Percentiles rank a stretch among this genome's conserved stretches.
phyloP scores from a whole-genome alignment of 257 asterid genomes.

The Salvia miltiorrhiza region DNA sequence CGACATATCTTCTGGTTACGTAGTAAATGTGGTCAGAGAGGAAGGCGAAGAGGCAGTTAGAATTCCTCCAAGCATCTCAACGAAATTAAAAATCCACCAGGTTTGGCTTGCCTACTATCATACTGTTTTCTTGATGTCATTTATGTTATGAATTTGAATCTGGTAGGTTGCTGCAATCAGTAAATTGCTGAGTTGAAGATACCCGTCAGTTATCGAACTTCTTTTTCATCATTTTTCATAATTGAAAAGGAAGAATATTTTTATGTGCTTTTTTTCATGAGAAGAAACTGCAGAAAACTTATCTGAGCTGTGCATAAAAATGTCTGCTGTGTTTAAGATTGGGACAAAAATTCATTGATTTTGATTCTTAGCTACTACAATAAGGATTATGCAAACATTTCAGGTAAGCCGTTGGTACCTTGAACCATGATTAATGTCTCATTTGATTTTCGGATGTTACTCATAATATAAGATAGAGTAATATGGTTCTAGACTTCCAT shows the following conservation, averaged over 20 bases:
- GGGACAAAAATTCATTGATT: background rate
- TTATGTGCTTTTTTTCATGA: constrained; percentile 1
- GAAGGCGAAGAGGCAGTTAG: constrained; percentile 94
- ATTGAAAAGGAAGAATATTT: no score
- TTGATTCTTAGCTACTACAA: constrained; percentile 11
- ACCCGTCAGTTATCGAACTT: background rate
- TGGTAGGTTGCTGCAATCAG: constrained; percentile 12
- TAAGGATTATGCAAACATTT: constrained; percentile 11
- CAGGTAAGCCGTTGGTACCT: background rate
- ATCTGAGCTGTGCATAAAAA: background rate
- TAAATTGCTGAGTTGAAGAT: constrained; percentile 6
- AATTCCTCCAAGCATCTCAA: constrained; percentile 91
- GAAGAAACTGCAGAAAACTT: constrained; percentile 4
- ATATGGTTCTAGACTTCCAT: constrained; percentile 10
- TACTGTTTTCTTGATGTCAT: constrained; percentile 12
- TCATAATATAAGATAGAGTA: constrained; percentile 5
- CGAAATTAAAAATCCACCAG: constrained; percentile 87
- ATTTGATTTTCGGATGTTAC: background rate
- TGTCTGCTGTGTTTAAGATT: constrained; percentile 4
- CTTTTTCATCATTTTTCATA: no score
- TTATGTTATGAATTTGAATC: constrained; percentile 4
- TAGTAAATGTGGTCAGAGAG: constrained; percentile 91
- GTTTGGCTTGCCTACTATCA: constrained; percentile 47
- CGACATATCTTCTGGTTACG: constrained; percentile 72
- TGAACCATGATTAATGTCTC: constrained; percentile 3